Conservation (phyloP, 352 stramenopile species). For the Phytophthora cactorum region DNA sequence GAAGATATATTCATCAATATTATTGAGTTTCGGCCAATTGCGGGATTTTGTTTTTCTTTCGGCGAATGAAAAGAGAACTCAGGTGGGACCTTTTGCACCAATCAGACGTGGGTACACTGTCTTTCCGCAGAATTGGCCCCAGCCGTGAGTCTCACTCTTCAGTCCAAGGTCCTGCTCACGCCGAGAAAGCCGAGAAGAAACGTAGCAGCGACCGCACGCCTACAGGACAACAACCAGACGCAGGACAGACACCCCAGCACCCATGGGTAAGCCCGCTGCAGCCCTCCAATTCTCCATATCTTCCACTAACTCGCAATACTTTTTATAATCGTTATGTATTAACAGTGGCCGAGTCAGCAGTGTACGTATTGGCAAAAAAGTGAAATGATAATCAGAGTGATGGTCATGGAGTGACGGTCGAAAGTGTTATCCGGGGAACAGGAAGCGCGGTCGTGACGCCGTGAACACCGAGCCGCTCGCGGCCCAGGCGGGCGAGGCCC, state of each 20-base stretch:
- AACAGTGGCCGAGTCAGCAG: slow-evolving; percentile 33
- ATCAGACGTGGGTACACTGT: slow-evolving; percentile 34
- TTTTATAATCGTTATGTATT: not conserved
- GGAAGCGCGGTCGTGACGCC: slow-evolving; percentile 44
- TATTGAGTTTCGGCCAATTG: slow-evolving; percentile 15
- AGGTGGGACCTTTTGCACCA: slow-evolving; percentile 24
- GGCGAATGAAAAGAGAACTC: slow-evolving; percentile 26
- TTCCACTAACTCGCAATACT: not conserved
- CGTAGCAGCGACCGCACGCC: not conserved
- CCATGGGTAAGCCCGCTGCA: slow-evolving; percentile 22
- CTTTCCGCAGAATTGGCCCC: slow-evolving; percentile 28
- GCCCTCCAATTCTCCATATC: not conserved
- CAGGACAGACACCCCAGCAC: slow-evolving; percentile 7
- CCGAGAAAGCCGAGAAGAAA: slow-evolving; percentile 10
- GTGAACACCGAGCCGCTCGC: slow-evolving; percentile 16
- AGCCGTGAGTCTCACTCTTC: slow-evolving; percentile 29
- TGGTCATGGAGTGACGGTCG: slow-evolving; percentile 10
- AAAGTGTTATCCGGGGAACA: slow-evolving; percentile 8
- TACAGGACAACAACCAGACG: not conserved
- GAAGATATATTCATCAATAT: too few species aligned
- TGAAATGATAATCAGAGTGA: slow-evolving; percentile 13
- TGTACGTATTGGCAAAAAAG: slow-evolving; percentile 17
- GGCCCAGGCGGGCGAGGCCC: slow-evolving; percentile 39
- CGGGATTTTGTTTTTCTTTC: not conserved
- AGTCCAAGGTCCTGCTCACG: slow-evolving; percentile 5